Base-by-base conservation (phyloP, 495 filamentous ascomycete genomes). In the Penicillium chermesinum region DNA sequence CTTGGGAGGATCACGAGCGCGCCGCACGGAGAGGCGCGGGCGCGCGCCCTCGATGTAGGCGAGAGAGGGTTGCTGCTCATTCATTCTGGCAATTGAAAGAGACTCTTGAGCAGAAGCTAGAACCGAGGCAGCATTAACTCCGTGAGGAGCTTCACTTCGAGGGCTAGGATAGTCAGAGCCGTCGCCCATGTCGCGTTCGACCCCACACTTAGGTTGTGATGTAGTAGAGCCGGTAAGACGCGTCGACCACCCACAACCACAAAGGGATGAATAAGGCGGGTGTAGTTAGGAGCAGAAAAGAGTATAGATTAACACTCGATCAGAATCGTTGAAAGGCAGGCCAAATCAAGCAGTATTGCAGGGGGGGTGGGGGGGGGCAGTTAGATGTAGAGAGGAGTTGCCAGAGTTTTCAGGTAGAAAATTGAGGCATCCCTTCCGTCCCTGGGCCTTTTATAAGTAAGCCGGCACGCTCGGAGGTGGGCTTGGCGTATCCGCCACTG, bases 1-100 rank as follows among this genome's bases (percentile, higher is more conserved):
- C 66, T 75, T 75, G 20, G 77, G 78, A 12, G 81, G 79, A 62
- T 84, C 78, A 32, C 76, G 65, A 46, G 67, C 74, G 49, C 72
- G 62, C 62, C 70, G 71, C 40, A 74, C 65, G 38, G 72, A 72
- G 46, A 75, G 55, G 48, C 67, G 65, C 50, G 72, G 66, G 54
- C 69, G 71, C 46, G 70, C 50, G 38, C 67, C 71, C 39, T 71
- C 72, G 45, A 71, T 57, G 13, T 20, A 32, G 10, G 50, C 25
- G 5, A 30, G 4, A 5, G 16, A 14, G 8, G 19, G 4, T 22
- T 59, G 16, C 56, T 48, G 25, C 25, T 30, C 25, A 50, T 61
- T 56, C 66, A 74, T 75, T 53, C 67, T 71, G 47, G 71, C 58
- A 44, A 61, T 57, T 44, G 63, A 57, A 14, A 71, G 58, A 20